Percentiles rank a stretch among this genome's conserved stretches.
These are phyloP conservation scores for Volvariella surrecta DNA, from an alignment of 1,284 basidiomycete species.

Conservation along the genomic window DNA sequence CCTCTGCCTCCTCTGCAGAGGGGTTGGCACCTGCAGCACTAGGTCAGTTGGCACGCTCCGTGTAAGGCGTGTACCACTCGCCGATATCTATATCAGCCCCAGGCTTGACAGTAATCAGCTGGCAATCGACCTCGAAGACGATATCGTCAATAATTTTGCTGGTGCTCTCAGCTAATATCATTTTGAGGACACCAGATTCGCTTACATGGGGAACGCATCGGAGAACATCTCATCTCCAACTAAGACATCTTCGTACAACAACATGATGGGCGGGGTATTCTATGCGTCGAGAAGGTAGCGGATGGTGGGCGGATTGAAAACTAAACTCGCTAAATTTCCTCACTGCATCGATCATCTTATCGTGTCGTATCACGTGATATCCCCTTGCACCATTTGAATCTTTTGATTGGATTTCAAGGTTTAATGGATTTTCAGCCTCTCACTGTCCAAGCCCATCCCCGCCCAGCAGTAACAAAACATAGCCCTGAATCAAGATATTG, in stretches of 20 bases:
- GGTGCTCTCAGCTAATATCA: conserved; percentile 10
- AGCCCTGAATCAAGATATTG: conserved; percentile 70
- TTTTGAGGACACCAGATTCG: conserved; percentile 10
- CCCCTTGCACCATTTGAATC: conserved; percentile 3
- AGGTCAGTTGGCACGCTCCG: conserved; percentile 4
- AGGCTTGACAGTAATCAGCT: conserved; percentile 65
- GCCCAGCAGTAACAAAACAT: conserved; percentile 50
- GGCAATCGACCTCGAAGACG: conserved; percentile 88
- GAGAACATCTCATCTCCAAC: conserved; percentile 92
- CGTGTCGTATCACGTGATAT: conserved; percentile 13
- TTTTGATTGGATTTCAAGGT: conserved; percentile 6
- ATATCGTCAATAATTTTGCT: conserved; percentile 82
- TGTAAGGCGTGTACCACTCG: conserved; percentile 21
- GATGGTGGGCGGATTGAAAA: conserved; percentile 13
- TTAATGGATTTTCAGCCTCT: conserved; percentile 77
- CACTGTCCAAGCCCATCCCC: conserved; percentile 50
- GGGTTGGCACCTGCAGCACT: conserved; percentile 70
- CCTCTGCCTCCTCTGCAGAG: conserved; percentile 84
- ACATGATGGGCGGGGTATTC: conserved; percentile 38
- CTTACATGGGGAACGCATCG: conserved; percentile 84
- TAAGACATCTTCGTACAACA: conserved; percentile 73
- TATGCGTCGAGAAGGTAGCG: conserved; percentile 17
- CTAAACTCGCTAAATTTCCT: conserved; percentile 9
- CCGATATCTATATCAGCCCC: conserved; percentile 90
- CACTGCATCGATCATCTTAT: conserved; percentile 6